phyloP scores from a whole-genome alignment of 1,284 basidiomycete species.

The Lentinus polychrous region DNA sequence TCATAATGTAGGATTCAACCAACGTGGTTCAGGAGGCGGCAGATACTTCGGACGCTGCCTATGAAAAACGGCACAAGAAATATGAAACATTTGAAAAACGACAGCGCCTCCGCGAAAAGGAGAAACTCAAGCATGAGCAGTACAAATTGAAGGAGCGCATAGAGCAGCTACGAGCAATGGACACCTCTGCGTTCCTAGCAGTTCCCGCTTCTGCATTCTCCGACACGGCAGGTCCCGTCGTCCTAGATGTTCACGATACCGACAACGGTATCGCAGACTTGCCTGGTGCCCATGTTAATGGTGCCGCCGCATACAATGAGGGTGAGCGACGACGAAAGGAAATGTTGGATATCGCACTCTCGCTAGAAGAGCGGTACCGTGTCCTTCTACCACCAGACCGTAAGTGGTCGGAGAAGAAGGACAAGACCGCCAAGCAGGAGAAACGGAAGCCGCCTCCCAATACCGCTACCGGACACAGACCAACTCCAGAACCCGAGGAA shows the following conservation, averaged over 20 bases:
- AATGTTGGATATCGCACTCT: conserved; percentile 61
- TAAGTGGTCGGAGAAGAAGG: conserved; percentile 19
- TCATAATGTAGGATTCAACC: neutral
- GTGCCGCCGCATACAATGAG: conserved; percentile 39
- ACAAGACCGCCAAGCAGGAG: conserved; percentile 9
- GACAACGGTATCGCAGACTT: conserved; percentile 16
- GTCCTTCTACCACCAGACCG: conserved; percentile 60
- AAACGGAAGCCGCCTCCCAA: conserved; percentile 10
- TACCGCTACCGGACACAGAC: neutral
- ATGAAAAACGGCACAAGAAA: conserved; percentile 78
- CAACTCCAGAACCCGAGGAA: neutral
- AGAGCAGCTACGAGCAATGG: conserved; percentile 75
- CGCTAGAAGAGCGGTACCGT: conserved; percentile 64
- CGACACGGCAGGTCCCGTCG: conserved; percentile 20
- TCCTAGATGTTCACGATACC: conserved; percentile 22
- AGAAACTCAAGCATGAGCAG: conserved; percentile 85
- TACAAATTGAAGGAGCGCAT: conserved; percentile 87
- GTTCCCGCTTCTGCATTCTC: conserved; percentile 54
- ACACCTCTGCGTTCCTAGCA: conserved; percentile 57
- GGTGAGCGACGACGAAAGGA: conserved; percentile 63
- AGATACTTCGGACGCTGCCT: conserved; percentile 82
- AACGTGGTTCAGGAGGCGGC: conserved; percentile 38
- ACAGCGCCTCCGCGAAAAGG: conserved; percentile 80
- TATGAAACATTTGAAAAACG: conserved; percentile 85
- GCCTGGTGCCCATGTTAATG: conserved; percentile 33